Percentiles rank a stretch among this genome's conserved stretches.
Evolutionary conservation across 768 basidiomycete genomes (phyloP).

Genomic region (Phanerochaete carnosa): DNA sequence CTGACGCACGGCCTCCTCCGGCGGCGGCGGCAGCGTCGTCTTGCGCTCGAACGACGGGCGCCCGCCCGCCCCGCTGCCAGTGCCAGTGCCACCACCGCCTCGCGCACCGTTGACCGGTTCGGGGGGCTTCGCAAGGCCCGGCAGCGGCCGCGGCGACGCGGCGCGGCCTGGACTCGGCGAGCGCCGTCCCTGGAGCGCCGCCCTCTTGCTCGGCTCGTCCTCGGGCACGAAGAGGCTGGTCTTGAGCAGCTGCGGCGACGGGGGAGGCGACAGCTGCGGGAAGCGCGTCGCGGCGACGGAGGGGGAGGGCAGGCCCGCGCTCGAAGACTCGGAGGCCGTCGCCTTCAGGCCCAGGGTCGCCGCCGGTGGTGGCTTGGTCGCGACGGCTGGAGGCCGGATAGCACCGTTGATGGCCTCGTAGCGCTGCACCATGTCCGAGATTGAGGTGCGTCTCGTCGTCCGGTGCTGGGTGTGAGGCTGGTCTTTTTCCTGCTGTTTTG

Average conservation of each 20-base stretch:
- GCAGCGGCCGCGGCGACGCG: slow-evolving; percentile 9
- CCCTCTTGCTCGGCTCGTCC: slow-evolving; percentile 3
- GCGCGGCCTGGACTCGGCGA: slow-evolving; percentile 5
- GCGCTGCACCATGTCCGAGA: slow-evolving; percentile 81
- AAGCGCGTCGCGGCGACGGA: slow-evolving; percentile 25
- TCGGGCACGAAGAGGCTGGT: slow-evolving; percentile 19
- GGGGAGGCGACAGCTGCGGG: slow-evolving; percentile 23
- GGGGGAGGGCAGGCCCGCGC: slow-evolving; percentile 17
- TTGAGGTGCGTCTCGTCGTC: slow-evolving; percentile 62
- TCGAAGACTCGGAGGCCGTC: not conserved
- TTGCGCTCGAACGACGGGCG: slow-evolving; percentile 4
- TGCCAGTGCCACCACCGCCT: no score
- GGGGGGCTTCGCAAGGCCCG: not conserved
- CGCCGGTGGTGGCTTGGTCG: slow-evolving; percentile 12
- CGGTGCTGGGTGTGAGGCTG: slow-evolving; percentile 33
- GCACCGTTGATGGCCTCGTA: slow-evolving; percentile 63
- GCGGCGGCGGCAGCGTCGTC: not conserved
- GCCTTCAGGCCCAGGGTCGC: slow-evolving; percentile 9
- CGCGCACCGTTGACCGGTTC: slow-evolving; percentile 6
- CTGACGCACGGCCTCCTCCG: not conserved
- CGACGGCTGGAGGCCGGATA: slow-evolving; percentile 12
- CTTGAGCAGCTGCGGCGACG: slow-evolving; percentile 21
- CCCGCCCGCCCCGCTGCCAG: slow-evolving; percentile 5
- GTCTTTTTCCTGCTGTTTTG: slow-evolving; percentile 33
- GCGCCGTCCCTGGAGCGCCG: slow-evolving; percentile 4